Base-by-base conservation (phyloP, 345 rosid species). In the Salix suchowensis region DNA sequence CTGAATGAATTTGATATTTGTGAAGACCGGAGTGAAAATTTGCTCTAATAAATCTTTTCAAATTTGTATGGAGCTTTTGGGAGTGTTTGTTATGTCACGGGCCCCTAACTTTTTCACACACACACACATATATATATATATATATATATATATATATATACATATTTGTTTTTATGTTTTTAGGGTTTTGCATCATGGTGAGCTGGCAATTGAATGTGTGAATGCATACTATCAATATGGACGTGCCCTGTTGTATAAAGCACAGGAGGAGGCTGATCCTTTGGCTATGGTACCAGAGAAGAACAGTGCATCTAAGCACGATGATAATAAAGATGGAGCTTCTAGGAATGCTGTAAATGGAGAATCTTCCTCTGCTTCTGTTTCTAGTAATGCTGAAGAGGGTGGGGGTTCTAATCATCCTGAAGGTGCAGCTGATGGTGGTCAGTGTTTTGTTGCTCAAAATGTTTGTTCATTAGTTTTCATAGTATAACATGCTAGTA, bases 221-320 rank as follows among this genome's bases (percentile, higher is more conserved):
- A 86, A 84, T 34, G 88, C 97, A 0, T 94, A 92, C 83, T 92
- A 90, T 81, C 89, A 86, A 37, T 96, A 92, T 80, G 99, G 98
- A 65, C 87, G 88, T 71, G 92, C 97, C 2, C 84, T 96, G 16
- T 77, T 94, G 72, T 91, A 86, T 72, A 94, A 94, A 85, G 98
- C 97, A 77, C 97, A 92, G 66, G 97, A 93, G 77, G 97, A 94
- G 87, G 85, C 95, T 70, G 99, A 91, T 88, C 97, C 97, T 23
- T 75, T 92, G 81, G 99, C 82, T 72, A 65, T 85, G 77, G 81
- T 94, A 74, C 90, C 98, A 1, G 88, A 90, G 85, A 93, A 88
- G 85, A 94, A 88, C 32, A 82, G 64, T 73, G 88, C 83, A 71
- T 73, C 82, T 66, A 81, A 74, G 61, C 81, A 78, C 77, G 86